Conservation (phyloP, 176 grass and related monocot species). For the Ananas comosus region DNA sequence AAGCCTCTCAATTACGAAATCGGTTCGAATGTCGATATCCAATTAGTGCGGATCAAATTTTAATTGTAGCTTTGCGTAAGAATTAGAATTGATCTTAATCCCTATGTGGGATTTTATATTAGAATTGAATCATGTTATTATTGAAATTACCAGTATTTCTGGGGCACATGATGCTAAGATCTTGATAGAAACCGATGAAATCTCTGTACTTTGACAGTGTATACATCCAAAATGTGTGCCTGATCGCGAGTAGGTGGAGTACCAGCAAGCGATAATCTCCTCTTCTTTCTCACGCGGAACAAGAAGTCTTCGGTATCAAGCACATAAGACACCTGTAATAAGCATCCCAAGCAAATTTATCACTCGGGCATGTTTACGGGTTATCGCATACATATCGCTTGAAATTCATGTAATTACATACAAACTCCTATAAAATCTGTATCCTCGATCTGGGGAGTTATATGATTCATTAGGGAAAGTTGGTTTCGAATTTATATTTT, state of each 20-base stretch:
- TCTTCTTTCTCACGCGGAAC: slow-evolving; percentile 15
- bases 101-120: too few relatives aligned
- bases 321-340: slow-evolving; percentile 21
- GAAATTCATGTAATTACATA: too few relatives aligned
- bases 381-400: background rate
- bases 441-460: too few relatives aligned
- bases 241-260: background rate
- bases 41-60: too few relatives aligned
- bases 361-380: background rate
- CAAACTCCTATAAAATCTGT: too few relatives aligned
- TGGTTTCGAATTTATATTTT: too few relatives aligned
- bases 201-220: slow-evolving; percentile 17
- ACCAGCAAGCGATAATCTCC: background rate
- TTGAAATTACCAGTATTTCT: slow-evolving; percentile 24
- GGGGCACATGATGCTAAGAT: slow-evolving; percentile 10
- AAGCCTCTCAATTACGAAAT: too few relatives aligned
- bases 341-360: background rate
- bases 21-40: too few relatives aligned
- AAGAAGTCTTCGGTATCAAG: slow-evolving; percentile 26
- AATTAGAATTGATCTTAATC: too few relatives aligned
- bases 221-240: background rate
- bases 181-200: slow-evolving; percentile 32
- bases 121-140: background rate
- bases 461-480: too few relatives aligned
- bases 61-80: too few relatives aligned